phyloP scores from a whole-genome alignment of 257 asterid genomes.

The Jaltomata sinuosa region DNA sequence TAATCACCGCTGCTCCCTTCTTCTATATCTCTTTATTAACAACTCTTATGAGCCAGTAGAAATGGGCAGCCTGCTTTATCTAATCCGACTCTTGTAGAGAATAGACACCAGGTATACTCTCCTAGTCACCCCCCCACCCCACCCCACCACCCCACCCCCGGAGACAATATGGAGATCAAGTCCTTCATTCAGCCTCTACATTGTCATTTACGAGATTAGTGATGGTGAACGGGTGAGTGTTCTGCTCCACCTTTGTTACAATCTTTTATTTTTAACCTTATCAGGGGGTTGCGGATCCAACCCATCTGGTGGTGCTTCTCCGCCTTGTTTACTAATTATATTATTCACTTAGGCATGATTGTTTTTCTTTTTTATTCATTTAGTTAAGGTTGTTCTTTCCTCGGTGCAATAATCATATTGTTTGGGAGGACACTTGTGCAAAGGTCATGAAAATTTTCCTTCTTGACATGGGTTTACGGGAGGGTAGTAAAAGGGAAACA shows the following conservation, averaged over 20 bases:
- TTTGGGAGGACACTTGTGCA: neutral
- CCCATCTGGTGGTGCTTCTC: neutral
- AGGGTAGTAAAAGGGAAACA: neutral
- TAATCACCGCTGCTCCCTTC: neutral
- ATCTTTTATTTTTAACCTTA: neutral
- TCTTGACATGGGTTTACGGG: neutral
- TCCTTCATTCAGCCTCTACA: neutral
- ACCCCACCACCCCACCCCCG: neutral
- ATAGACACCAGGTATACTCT: neutral
- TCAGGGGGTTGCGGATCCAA: neutral
- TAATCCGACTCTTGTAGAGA: neutral
- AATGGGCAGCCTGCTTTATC: neutral
- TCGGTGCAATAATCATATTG: neutral
- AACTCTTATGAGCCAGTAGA: neutral
- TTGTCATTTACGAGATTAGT: neutral
- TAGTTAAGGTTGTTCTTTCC: neutral
- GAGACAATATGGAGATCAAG: neutral
- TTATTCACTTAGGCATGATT: neutral
- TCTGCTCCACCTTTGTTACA: neutral
- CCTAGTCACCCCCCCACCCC: neutral
- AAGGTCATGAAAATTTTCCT: neutral
- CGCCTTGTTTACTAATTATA: neutral
- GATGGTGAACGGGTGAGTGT: neutral
- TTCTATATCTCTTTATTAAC: neutral
- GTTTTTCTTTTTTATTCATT: neutral